phyloP scores from a whole-genome alignment of 768 basidiomycete genomes.

The Trametes coccinea region DNA sequence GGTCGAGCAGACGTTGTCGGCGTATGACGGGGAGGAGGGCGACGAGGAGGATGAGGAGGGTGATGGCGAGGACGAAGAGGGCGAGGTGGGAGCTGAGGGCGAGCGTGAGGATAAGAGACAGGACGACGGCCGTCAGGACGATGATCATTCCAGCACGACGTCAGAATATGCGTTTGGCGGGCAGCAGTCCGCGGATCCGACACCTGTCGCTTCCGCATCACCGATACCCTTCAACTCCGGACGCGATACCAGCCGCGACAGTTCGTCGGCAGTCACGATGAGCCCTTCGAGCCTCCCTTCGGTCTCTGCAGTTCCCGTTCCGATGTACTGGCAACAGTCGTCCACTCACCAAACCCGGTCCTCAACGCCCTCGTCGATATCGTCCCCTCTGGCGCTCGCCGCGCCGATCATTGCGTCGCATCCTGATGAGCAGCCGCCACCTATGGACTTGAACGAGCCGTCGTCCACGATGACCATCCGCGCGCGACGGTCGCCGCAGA shows the following conservation, averaged over 20 bases:
- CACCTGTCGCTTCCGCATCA: constrained; percentile 62
- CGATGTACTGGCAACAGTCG: constrained; percentile 39
- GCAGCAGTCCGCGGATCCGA: constrained; percentile 55
- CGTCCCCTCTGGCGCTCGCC: constrained; percentile 83
- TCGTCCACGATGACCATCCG: constrained; percentile 47
- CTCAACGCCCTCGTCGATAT: constrained; percentile 86
- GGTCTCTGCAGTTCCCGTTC: constrained; percentile 33
- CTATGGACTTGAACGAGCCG: constrained; percentile 64
- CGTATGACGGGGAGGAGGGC: constrained; percentile 56
- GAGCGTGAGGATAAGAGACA: constrained; percentile 20
- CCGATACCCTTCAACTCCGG: constrained; percentile 35
- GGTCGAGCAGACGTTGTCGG: constrained; percentile 67
- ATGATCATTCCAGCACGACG: constrained; percentile 61
- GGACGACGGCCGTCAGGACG: constrained; percentile 31
- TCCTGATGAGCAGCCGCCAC: constrained; percentile 60
- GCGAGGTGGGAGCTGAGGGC: background rate
- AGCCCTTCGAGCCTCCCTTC: constrained; percentile 26
- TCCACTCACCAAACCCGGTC: constrained; percentile 68
- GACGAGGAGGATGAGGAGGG: constrained; percentile 44
- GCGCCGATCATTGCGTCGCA: constrained; percentile 77
- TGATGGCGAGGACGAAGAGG: constrained; percentile 29
- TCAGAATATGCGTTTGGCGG: constrained; percentile 63
- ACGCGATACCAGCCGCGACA: constrained; percentile 18
- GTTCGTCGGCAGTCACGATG: constrained; percentile 16
- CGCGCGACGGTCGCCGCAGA: constrained; percentile 66